Conservation (phyloP, 345 rosid genomes). For the Rhodamnia argentea region DNA sequence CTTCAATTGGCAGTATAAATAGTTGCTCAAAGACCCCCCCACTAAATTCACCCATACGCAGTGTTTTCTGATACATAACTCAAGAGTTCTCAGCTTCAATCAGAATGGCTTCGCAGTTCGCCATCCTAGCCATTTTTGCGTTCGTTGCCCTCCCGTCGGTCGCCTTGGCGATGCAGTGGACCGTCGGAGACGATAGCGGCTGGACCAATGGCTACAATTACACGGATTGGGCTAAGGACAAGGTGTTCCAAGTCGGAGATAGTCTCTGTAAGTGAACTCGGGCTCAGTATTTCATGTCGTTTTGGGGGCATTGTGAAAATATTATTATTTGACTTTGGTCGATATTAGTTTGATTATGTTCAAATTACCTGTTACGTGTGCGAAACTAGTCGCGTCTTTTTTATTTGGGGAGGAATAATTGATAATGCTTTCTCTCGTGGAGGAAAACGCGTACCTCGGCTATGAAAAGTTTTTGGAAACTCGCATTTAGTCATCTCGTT, state of each 20-base stretch:
- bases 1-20: not conserved
- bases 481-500: not conserved
- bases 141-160: constrained; percentile 1
- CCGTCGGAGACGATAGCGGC: constrained; percentile 19
- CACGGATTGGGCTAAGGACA: constrained; percentile 15
- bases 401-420: not conserved
- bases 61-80: too few species aligned
- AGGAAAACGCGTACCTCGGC: not conserved
- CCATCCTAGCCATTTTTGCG: not conserved
- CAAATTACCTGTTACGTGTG: not conserved
- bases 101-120: not conserved
- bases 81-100: not conserved
- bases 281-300: not conserved
- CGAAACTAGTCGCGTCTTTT: not conserved
- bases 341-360: not conserved
- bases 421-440: not conserved
- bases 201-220: constrained; percentile 22
- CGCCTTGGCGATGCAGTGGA: constrained; percentile 9
- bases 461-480: not conserved
- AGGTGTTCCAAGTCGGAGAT: constrained; percentile 20
- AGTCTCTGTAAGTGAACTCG: constrained; percentile 6
- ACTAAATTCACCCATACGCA: not conserved
- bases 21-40: not conserved
- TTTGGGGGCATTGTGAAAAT: not conserved
- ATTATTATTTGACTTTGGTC: not conserved